Base-by-base conservation (phyloP, 352 stramenopile genomes). In the Pythium vanterpoolii region DNA sequence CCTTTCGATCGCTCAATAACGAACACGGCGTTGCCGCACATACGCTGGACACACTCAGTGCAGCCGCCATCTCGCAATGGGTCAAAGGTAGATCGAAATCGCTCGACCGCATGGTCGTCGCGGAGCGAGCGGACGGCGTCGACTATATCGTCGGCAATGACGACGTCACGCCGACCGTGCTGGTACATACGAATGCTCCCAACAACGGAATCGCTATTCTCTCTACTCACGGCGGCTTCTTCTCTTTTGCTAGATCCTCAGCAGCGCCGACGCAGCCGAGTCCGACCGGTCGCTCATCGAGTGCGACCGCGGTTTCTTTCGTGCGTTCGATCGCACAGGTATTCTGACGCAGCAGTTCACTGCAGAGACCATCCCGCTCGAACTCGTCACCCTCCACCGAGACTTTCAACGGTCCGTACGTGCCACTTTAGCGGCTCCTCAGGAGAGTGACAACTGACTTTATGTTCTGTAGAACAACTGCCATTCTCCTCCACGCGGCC, bases 311-410 rank as follows among this genome's bases (percentile, higher is more conserved):
- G 65, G 68, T 0, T 89, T 85, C 60, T 89, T 86, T 57, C 72
- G 64, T 4, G 77, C 65, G 64, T 83, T 76, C 16, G 64, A 73
- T 28, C 43, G 69, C 10, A 24, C 28, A 5, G 77, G 76, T 19
- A 39, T 24, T 18, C 57, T 65, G 45, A 39, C 62, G 23, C 73
- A 86, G 44, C 77, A 80, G 34, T 91, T 91, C 62, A 88, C 79
- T 18, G 58, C 67, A 34, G 74, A 89, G 47, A 86, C 79, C 13
- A 73, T 87, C 34, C 82, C 82, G 19, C 74, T 76, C 14, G 21
- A 44, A 18, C 56, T 65, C 0, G 24, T 36, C 3, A 18, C 16
- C 4, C 43, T 70, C 13, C 30, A 43, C 13, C 28, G n/a, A 5
- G 54, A 68, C 47, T 46, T 39, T 23, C 13, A 63, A 6, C 23